Base-by-base conservation (phyloP, 345 rosid species). In the Passiflora organensis region DNA sequence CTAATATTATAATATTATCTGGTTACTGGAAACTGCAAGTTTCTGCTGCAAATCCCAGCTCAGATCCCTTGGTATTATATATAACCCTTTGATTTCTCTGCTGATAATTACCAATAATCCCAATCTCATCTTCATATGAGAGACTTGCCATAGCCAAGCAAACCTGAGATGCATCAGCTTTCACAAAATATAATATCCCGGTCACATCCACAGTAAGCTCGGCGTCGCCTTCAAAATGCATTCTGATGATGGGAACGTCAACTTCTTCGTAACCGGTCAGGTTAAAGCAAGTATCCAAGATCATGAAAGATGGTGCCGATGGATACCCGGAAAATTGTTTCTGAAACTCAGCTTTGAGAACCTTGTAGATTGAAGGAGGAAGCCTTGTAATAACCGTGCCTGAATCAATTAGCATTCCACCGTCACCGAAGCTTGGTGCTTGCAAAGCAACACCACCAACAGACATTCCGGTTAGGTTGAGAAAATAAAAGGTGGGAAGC, bases 71-170 rank as follows among this genome's bases (percentile, higher is more conserved):
- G 5, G 82, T 85, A 63, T 91, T 88, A 75, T 91, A 91, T 13
- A 87, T 53, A 20, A 83, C 73, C 82, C 97, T 91, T 56, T 80
- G 89, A 75, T 87, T 91, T 53, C 70, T 82, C 82, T 91, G 96
- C 71, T 91, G 97, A 63, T 82, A 82, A 67, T 91, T 83, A 37
- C 82, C 97, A 28, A 87, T 72, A 19, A 91, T 87, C 0, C 88
- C 89, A 1, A 70, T 62, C 45, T 91, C 95, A 17, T 80, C 75
- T 57, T 85, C 91, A 12, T 53, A 68, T 10, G 84, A 39, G 32
- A 87, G 91, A 66, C 97, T 85, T 32, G 96, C 95, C 9, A 87
- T 64, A 39, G 97, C 96, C 70, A 91, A 77, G 58, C 97, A 91
- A 13, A 85, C 96, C 59, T 79, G 79, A 20, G 96, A 83, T 0